Evolutionary conservation across 805 yeast species (phyloP).

Genomic region (Starmerella asiatica): DNA sequence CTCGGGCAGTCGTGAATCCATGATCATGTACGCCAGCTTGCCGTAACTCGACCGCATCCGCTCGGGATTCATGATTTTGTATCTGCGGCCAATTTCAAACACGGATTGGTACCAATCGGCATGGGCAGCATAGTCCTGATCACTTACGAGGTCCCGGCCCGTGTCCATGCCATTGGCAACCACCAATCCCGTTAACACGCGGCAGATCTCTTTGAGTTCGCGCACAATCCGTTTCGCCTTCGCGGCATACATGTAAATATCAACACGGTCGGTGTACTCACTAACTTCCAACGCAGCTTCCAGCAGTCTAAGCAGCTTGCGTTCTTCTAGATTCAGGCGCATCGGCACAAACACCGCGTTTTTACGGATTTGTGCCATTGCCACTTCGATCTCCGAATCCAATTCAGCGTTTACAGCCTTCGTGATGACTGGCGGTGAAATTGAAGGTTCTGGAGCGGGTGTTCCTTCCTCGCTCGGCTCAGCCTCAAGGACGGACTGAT

Average conservation of each 20-base stretch:
- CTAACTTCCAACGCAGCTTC: conserved; percentile 70
- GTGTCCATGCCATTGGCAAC: conserved; percentile 62
- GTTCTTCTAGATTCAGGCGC: conserved; percentile 53
- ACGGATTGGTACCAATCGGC: conserved; percentile 58
- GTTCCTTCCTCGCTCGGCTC: conserved; percentile 9
- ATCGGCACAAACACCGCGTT: conserved; percentile 46
- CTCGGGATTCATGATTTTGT: conserved; percentile 75
- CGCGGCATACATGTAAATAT: conserved; percentile 50
- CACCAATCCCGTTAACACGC: conserved; percentile 63
- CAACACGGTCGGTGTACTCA: conserved; percentile 69
- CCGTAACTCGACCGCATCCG: conserved; percentile 69
- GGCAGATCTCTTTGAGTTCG: conserved; percentile 63
- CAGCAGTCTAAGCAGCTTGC: conserved; percentile 49
- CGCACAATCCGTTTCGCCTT: conserved; percentile 58
- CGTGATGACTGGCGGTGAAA: background rate
- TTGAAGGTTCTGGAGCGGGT: background rate
- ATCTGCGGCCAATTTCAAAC: conserved; percentile 68
- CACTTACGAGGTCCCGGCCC: conserved; percentile 46
- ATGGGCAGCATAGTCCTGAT: conserved; percentile 54
- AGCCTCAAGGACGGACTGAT: conserved; percentile 4
- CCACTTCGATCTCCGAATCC: background rate
- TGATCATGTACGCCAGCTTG: conserved; percentile 66
- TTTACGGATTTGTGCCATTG: conserved; percentile 23
- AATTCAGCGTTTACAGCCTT: conserved; percentile 2
- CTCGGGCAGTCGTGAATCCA: conserved; percentile 69